Evolutionary conservation across 164 flowering plant genomes (phyloP).

Genomic region (Pachysandra terminalis): DNA sequence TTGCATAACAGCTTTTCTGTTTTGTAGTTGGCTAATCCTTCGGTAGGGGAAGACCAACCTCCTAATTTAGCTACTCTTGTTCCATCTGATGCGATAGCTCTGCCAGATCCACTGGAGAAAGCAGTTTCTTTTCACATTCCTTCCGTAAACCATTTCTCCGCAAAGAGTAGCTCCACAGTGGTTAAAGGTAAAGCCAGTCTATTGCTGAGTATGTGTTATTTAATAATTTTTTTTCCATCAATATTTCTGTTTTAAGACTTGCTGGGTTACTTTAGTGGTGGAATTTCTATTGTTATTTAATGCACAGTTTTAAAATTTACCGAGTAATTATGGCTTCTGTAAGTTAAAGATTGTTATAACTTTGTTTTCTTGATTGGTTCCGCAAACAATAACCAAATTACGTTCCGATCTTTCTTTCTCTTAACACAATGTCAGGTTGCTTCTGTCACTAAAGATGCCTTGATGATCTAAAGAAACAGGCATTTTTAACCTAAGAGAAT

Average conservation of each 20-base stretch:
- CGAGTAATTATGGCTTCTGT: too few relatives aligned
- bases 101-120: constrained; percentile 35
- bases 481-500: too few relatives aligned
- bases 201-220: not conserved
- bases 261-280: not conserved
- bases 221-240: not conserved
- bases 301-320: too few relatives aligned
- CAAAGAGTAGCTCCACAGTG: constrained; percentile 26
- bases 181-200: constrained; percentile 40
- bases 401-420: too few relatives aligned
- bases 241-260: not conserved
- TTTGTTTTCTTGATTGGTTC: too few relatives aligned
- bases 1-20: constrained; percentile 11
- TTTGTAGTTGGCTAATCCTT: constrained; percentile 68
- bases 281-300: not conserved
- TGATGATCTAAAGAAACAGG: too few relatives aligned
- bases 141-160: constrained; percentile 21
- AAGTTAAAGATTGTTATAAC: too few relatives aligned
- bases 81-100: constrained; percentile 48
- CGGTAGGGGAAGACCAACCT: constrained; percentile 93
- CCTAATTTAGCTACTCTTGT: constrained; percentile 88
- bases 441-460: too few relatives aligned
- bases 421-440: too few relatives aligned
- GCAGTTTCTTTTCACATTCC: constrained; percentile 27
- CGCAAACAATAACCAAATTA: too few relatives aligned